Percentiles rank a stretch among this genome's conserved stretches.
Evolutionary conservation across 208 protist species (phyloP).

Genomic region (Leishmania major): DNA sequence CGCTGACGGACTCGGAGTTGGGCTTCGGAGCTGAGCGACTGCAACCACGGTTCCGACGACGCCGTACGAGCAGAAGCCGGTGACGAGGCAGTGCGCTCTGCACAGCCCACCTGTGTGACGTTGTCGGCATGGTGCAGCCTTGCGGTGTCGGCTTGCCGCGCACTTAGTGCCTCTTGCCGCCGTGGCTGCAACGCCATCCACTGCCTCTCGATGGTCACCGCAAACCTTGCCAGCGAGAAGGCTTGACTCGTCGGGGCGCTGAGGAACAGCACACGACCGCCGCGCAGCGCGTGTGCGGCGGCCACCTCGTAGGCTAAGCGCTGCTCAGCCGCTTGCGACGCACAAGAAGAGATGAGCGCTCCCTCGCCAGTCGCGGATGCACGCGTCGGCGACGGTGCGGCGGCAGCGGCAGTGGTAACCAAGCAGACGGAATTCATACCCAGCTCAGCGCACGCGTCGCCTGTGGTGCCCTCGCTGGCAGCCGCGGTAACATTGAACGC

Average conservation of each 20-base stretch:
- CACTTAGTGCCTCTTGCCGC: not conserved
- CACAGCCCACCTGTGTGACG: no score
- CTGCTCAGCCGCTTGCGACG: not conserved
- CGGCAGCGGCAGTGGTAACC: slow-evolving; percentile 1
- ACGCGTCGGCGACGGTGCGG: not conserved
- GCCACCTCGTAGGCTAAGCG: slow-evolving; percentile 35
- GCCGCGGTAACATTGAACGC: not conserved
- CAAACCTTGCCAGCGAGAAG: slow-evolving; percentile 45
- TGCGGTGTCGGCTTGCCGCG: not conserved
- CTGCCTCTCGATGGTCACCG: slow-evolving; percentile 41
- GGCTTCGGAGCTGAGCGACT: not conserved
- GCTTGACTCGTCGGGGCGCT: slow-evolving; percentile 39
- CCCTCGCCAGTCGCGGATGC: not conserved
- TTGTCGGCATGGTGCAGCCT: not conserved
- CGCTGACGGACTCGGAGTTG: slow-evolving; percentile 23
- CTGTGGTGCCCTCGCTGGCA: not conserved
- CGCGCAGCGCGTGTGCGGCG: slow-evolving; percentile 46
- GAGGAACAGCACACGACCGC: slow-evolving; percentile 54
- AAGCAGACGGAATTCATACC: slow-evolving; percentile 21
- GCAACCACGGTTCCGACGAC: not conserved
- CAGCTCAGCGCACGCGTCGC: slow-evolving; percentile 12
- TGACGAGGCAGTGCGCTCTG: not conserved
- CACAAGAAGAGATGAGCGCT: not conserved
- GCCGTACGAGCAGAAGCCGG: not conserved
- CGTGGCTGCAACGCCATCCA: slow-evolving; percentile 13